Percentiles rank a stretch among this genome's conserved stretches.
phyloP scores from a whole-genome alignment of 2,329 filamentous ascomycete species.

The Aspergillus flavus region DNA sequence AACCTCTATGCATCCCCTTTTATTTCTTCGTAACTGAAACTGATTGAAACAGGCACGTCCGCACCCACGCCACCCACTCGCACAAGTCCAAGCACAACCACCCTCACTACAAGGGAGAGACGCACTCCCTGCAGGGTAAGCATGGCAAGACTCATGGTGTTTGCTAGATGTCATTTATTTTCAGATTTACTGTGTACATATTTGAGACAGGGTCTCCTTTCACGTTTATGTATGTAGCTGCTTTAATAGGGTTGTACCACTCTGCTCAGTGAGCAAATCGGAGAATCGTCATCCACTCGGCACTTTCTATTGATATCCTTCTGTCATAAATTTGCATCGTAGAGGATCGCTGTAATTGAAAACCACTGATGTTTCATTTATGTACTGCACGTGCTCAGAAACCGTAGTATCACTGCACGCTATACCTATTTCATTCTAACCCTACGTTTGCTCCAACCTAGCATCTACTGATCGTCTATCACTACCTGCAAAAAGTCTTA shows the following conservation, averaged over 20 bases:
- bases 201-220: background rate
- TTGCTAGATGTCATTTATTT: conserved; percentile 56
- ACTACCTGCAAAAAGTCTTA: no score
- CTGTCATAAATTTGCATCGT: no score
- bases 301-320: background rate
- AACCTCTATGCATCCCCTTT: background rate
- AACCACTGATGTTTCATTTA: no score
- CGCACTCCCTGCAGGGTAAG: conserved; percentile 87
- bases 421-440: no score
- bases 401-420: no score
- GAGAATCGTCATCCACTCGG: background rate
- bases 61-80: conserved; percentile 57
- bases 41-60: conserved; percentile 49
- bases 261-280: background rate
- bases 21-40: background rate
- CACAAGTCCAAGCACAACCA: conserved; percentile 57
- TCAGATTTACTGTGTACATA: background rate
- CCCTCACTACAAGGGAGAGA: conserved; percentile 66
- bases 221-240: background rate
- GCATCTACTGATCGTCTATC: no score
- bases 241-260: background rate
- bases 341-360: no score
- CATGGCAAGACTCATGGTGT: conserved; percentile 86
- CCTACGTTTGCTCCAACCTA: no score
- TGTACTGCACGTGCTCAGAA: no score